A percentile compares a stretch with the other conserved stretches of the same genome.
Evolutionary conservation across 495 filamentous ascomycete genomes (phyloP).

Genomic region (Penicillium roqueforti): DNA sequence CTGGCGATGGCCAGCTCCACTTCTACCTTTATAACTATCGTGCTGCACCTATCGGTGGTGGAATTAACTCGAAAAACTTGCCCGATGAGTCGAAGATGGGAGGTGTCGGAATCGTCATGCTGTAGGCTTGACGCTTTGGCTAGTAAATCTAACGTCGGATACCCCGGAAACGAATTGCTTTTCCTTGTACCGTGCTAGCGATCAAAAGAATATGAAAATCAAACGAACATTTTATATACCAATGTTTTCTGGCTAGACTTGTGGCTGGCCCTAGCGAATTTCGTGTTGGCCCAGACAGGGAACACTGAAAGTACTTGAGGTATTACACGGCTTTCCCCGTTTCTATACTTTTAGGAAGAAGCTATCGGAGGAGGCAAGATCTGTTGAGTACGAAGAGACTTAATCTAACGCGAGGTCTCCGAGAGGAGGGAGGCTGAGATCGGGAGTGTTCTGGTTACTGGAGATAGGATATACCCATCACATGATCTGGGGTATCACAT

Average conservation of each 20-base stretch:
- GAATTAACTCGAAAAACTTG: conserved; percentile 71
- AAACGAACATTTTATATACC: background rate
- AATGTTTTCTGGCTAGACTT: background rate
- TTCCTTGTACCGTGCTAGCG: conserved; percentile 8
- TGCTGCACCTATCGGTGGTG: conserved; percentile 72
- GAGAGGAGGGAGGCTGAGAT: no score
- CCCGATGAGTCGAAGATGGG: conserved; percentile 71
- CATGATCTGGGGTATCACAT: no score
- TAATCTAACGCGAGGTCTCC: no score
- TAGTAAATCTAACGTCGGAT: conserved; percentile 12
- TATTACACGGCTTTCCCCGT: background rate
- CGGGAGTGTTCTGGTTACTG: no score
- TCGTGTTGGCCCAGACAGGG: background rate
- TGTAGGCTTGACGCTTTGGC: conserved; percentile 39
- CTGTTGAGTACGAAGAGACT: background rate
- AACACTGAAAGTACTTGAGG: background rate
- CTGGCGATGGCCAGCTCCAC: conserved; percentile 88
- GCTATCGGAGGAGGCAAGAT: background rate
- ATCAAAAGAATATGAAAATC: conserved; percentile 4
- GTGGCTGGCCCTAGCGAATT: background rate
- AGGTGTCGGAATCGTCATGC: conserved; percentile 85
- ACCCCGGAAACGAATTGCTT: conserved; percentile 13
- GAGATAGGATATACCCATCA: no score
- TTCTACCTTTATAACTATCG: conserved; percentile 98
- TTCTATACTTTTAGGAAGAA: background rate